Conservation (phyloP, 805 yeast genomes). For the Blastobotrys parvus region DNA sequence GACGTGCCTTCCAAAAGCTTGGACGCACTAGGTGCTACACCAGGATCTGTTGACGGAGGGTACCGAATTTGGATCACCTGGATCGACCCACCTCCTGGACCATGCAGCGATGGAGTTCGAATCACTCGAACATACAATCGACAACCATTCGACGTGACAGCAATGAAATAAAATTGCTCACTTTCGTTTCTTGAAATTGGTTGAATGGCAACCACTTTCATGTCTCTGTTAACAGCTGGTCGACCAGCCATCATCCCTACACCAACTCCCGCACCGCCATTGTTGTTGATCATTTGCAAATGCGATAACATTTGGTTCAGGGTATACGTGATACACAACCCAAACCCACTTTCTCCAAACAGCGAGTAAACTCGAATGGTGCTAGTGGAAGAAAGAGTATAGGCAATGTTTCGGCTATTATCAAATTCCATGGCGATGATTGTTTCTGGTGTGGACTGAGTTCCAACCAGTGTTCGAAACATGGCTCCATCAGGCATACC, state of each 20-base stretch:
- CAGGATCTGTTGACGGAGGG: conserved; percentile 32
- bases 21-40: conserved; percentile 11
- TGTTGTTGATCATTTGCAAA: conserved; percentile 22
- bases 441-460: conserved; percentile 39
- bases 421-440: conserved; percentile 65
- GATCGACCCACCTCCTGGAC: conserved; percentile 27
- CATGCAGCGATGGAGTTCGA: conserved; percentile 17
- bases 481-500: neutral
- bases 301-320: conserved; percentile 22
- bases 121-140: conserved; percentile 58
- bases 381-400: conserved; percentile 75
- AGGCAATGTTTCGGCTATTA: conserved; percentile 65
- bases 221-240: conserved; percentile 12
- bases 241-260: conserved; percentile 16
- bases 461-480: neutral
- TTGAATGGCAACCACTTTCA: conserved; percentile 45
- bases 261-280: conserved; percentile 4
- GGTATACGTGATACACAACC: conserved; percentile 25
- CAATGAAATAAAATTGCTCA: conserved; percentile 60
- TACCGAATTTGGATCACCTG: conserved; percentile 35
- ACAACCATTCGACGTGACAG: conserved; percentile 77
- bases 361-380: conserved; percentile 72
- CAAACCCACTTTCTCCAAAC: conserved; percentile 33
- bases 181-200: conserved; percentile 60
- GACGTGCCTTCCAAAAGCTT: conserved; percentile 44